These are phyloP conservation scores for Houttuynia cordata DNA, from an alignment of 164 flowering plant genomes.

Conservation along the genomic window DNA sequence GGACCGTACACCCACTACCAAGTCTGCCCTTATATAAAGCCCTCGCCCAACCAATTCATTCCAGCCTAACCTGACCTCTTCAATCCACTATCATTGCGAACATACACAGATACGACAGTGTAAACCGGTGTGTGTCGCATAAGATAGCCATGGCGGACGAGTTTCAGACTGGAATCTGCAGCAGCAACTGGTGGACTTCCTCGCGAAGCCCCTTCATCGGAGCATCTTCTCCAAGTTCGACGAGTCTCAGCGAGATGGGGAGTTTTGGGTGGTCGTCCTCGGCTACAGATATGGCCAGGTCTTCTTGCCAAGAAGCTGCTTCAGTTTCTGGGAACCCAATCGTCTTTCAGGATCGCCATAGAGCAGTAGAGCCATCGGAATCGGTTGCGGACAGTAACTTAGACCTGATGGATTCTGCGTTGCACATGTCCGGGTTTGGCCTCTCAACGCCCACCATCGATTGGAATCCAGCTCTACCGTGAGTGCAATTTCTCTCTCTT, in stretches of 20 bases:
- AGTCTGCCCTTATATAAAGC: slow-evolving; percentile 4
- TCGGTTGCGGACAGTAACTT: neutral
- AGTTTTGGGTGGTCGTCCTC: slow-evolving; percentile 3
- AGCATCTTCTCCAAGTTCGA: slow-evolving; percentile 3
- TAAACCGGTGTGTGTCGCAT: neutral
- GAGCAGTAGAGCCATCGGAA: slow-evolving; percentile 1
- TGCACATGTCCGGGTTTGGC: slow-evolving; percentile 9
- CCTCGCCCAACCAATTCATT: neutral
- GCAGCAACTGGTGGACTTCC: slow-evolving; percentile 9
- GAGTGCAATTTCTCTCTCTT: neutral
- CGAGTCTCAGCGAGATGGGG: slow-evolving; percentile 3
- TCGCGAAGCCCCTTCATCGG: slow-evolving; percentile 1
- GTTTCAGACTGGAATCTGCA: slow-evolving; percentile 11
- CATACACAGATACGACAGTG: no score
- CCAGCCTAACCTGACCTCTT: neutral
- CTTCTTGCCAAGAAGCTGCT: slow-evolving; percentile 4
- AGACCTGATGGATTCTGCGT: slow-evolving; percentile 6
- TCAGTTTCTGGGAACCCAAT: slow-evolving; percentile 3
- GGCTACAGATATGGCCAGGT: slow-evolving; percentile 2
- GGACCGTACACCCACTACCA: slow-evolving; percentile 1
- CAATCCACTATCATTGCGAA: neutral
- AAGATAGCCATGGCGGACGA: slow-evolving; percentile 12
- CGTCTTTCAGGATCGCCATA: slow-evolving; percentile 5
- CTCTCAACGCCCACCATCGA: slow-evolving; percentile 4
- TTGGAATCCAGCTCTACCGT: slow-evolving; percentile 13